Base-by-base conservation (phyloP, 2,329 filamentous ascomycete species). In the Pseudofabraea citricarpa region DNA sequence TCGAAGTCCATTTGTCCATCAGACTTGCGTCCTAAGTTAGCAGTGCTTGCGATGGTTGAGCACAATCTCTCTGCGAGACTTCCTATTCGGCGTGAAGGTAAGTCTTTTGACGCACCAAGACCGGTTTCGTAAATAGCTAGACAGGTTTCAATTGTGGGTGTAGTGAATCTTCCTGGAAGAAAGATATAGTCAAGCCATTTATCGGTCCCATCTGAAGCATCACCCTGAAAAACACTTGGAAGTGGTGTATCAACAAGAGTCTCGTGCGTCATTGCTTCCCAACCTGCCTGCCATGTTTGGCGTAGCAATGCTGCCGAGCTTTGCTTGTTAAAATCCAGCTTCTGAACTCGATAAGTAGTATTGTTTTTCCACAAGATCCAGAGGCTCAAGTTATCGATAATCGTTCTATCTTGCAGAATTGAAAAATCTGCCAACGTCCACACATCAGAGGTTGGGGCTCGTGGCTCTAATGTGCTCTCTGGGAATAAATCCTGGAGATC, bases 281-380 rank as follows among this genome's bases (percentile, higher is more conserved):
- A 97, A 10, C 75, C 73, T 12, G 74, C 72, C 26, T 71, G 67
- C 77, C 91, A 87, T 20, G 77, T 38, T 24, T 55, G 42, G n/a
- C 40, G 38, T 4, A 56, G 45, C 8, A 22, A 12, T n/a, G 40
- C 22, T n/a, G 23, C 22, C n/a, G 54, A 50, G n/a, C 41, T 74
- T n/a, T 84, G 71, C 15, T 22, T 50, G 53, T 85, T 75, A 51
- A 95, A 85, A 36, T 81, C 81, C 33, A 96, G 64, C 45, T 77
- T 79, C 61, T 87, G 86, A 8, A 90, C 74, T 47, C 85, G 75
- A 58, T 89, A 90, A 3, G 82, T 80, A 55, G 85, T 82, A 60
- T 90, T 90, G 61, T 90, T 90, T 67, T 90, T 89, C 86, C 87
- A 91, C 32, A 93, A 64, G 3, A 85, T 75, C 87, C 87, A 93